Evolutionary conservation across 345 rosid genomes (phyloP).

Genomic region (Microthlaspi erraticum): DNA sequence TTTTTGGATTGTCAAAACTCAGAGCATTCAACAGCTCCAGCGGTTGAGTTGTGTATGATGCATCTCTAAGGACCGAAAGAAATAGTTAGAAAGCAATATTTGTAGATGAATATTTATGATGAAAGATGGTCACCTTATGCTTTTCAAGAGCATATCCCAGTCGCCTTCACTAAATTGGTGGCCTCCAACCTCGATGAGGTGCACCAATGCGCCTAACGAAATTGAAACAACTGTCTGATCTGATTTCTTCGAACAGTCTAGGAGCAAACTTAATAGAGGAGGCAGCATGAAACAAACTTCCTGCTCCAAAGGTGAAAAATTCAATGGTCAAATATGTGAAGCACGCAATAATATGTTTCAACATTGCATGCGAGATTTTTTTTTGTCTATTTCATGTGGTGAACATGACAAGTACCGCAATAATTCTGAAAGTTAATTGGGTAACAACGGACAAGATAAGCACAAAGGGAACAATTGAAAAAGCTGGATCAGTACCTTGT

Average conservation of each 20-base stretch:
- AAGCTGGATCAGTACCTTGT: constrained; percentile 50
- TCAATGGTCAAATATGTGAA: constrained; percentile 19
- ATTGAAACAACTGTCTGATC: constrained; percentile 99
- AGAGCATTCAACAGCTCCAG: constrained; percentile 88
- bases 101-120: constrained; percentile 13
- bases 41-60: constrained; percentile 96
- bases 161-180: constrained; percentile 94
- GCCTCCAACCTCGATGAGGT: constrained; percentile 99
- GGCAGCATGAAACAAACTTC: constrained; percentile 99
- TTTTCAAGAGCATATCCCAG: constrained; percentile 96
- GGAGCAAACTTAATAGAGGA: constrained; percentile 84
- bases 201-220: constrained; percentile 92
- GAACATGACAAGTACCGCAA: constrained; percentile 29
- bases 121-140: constrained; percentile 74
- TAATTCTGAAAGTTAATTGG: constrained; percentile 11
- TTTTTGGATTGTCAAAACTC: constrained; percentile 61
- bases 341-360: constrained; percentile 15
- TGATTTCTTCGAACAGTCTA: constrained; percentile 95
- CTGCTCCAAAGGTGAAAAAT: constrained; percentile 52
- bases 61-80: constrained; percentile 64
- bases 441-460: constrained; percentile 18
- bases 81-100: constrained; percentile 35
- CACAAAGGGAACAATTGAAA: constrained; percentile 15
- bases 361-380: constrained; percentile 16
- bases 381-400: constrained; percentile 9